These are phyloP conservation scores for Lenzites betulinus DNA, from an alignment of 768 basidiomycete species.

Conservation along the genomic window DNA sequence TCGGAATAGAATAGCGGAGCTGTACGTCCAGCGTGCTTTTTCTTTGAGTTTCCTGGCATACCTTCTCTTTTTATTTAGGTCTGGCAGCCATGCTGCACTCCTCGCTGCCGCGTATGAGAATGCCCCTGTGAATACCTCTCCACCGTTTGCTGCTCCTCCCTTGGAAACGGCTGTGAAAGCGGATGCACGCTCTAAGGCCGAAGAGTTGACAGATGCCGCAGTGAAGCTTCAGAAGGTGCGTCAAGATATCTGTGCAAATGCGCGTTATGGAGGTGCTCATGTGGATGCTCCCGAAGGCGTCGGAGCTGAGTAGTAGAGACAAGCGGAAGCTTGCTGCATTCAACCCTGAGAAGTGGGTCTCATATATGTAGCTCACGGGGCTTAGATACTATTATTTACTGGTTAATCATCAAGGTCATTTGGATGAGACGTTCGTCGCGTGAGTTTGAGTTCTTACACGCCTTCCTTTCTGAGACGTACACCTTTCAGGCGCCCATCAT, in stretches of 20 bases:
- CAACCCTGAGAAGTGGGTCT: slow-evolving; percentile 17
- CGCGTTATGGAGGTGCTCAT: background rate
- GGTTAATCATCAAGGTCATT: no score
- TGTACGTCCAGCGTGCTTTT: slow-evolving; percentile 2
- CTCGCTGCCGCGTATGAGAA: slow-evolving; percentile 19
- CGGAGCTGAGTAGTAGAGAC: slow-evolving; percentile 16
- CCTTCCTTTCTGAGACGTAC: no score
- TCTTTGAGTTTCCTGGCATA: background rate
- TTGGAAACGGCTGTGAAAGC: background rate
- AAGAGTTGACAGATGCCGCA: slow-evolving; percentile 7
- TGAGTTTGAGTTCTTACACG: no score
- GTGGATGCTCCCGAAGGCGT: background rate
- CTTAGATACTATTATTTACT: no score
- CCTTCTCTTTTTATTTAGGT: background rate
- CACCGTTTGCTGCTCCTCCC: slow-evolving; percentile 17
- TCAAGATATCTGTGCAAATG: background rate
- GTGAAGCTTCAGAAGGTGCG: slow-evolving; percentile 18
- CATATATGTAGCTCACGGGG: no score
- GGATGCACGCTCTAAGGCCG: background rate
- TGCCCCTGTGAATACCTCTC: slow-evolving; percentile 24
- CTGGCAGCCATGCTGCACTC: slow-evolving; percentile 3
- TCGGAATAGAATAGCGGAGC: background rate
- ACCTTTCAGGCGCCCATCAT: no score
- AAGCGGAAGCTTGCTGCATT: slow-evolving; percentile 10
- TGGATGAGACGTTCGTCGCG: no score